These are phyloP conservation scores for Talaromyces sp. DNA, from an alignment of 2,329 filamentous ascomycete species.

Conservation along the genomic window DNA sequence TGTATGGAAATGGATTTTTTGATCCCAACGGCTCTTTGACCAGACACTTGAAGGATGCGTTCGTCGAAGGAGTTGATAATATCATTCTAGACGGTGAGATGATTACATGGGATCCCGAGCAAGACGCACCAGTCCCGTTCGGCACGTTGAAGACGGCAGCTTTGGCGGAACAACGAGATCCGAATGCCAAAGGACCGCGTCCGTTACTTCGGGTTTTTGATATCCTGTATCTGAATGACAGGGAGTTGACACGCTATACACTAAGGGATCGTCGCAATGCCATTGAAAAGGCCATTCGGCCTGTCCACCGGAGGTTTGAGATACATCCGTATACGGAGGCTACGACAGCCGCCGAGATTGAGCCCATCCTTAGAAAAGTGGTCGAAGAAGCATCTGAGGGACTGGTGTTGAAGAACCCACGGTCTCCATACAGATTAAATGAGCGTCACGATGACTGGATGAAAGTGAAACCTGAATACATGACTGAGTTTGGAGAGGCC, in stretches of 20 bases:
- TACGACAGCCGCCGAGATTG: slow-evolving; percentile 65
- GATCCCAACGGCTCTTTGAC: slow-evolving; percentile 75
- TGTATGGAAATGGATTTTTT: slow-evolving; percentile 74
- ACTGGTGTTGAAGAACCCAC: slow-evolving; percentile 87
- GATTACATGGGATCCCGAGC: slow-evolving; percentile 91
- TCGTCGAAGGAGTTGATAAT: slow-evolving; percentile 70
- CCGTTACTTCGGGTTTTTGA: slow-evolving; percentile 86
- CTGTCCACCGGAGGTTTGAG: slow-evolving; percentile 72
- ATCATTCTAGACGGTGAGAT: slow-evolving; percentile 96
- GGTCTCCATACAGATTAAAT: slow-evolving; percentile 79
- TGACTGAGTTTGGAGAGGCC: slow-evolving; percentile 91
- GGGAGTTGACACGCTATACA: slow-evolving; percentile 72
- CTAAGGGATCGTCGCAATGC: slow-evolving; percentile 74
- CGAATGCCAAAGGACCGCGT: slow-evolving; percentile 59
- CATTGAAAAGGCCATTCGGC: slow-evolving; percentile 63
- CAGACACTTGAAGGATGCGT: slow-evolving; percentile 70
- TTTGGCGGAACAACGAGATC: slow-evolving; percentile 70
- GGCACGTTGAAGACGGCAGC: slow-evolving; percentile 91
- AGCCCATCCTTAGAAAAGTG: slow-evolving; percentile 72
- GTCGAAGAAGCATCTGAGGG: slow-evolving; percentile 85
- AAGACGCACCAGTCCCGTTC: slow-evolving; percentile 81
- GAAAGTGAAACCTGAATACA: slow-evolving; percentile 98
- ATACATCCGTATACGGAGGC: slow-evolving; percentile 69
- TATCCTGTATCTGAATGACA: slow-evolving; percentile 80
- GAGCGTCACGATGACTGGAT: slow-evolving; percentile 94